Base-by-base conservation (phyloP, 768 basidiomycete species). In the Daedaleopsis sinensis region DNA sequence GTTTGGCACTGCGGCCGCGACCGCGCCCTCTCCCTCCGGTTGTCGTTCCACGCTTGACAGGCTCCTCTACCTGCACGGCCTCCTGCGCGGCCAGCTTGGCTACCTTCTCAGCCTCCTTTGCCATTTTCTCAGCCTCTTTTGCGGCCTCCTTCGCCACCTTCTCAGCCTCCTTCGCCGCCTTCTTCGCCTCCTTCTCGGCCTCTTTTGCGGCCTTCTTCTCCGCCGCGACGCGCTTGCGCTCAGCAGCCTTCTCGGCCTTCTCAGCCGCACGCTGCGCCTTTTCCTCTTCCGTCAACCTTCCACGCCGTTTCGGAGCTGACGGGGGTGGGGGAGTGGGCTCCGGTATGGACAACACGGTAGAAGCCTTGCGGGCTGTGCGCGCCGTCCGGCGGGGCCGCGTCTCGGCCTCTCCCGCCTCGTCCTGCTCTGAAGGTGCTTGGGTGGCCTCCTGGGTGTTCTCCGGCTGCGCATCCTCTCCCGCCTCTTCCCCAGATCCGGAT, bases 201-300 rank as follows among this genome's bases (percentile, higher is more conserved):
- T 55, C 52, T 47, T 65, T 61, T 53, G 56, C 56, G 2, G 58
- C 56, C 57, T 65, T 57, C 52, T 65, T 64, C 47, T 43, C 57
- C 12, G 49, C 57, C 37, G 67, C 67, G 48, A 65, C 57, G 63
- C 59, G 38, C 53, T 63, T 59, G n/a, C 63, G 43, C 43, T 61
- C 52, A 3, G 62, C 57, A 23, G 59, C 57, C 58, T 58, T 58
- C 61, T 52, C 58, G 51, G 43, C 53, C 68, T 53, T 67, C 59
- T 64, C 61, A 51, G 58, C 67, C 54, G 58, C 57, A 59, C 55
- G 58, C 55, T 63, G 67, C 58, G 61, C n/a, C 46, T 71, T 73
- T 57, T 71, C 67, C 43, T 71, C 72, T 9, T 58, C 65, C 0
- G 67, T 54, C 21, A 71, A 49, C 0, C 63, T 69, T 0, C 72